Percentiles rank a stretch among this genome's conserved stretches.
These are phyloP conservation scores for Lanmaoa pseudosensibilis DNA, from an alignment of 768 basidiomycete genomes.

Conservation along the genomic window DNA sequence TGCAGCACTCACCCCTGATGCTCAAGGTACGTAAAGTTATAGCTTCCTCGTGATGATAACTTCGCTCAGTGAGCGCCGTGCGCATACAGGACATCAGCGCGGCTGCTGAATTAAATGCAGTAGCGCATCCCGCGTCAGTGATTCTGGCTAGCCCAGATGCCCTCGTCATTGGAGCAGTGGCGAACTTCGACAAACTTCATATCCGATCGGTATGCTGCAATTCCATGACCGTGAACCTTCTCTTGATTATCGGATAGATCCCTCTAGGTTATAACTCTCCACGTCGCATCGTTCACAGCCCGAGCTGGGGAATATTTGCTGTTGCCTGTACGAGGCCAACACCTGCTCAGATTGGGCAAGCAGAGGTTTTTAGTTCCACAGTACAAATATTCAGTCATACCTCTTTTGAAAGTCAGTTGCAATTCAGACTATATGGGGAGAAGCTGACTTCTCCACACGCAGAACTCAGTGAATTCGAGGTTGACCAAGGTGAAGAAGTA, in stretches of 20 bases:
- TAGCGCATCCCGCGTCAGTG: slow-evolving; percentile 51
- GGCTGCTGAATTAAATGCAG: slow-evolving; percentile 49
- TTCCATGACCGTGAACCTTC: neutral
- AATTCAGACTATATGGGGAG: neutral
- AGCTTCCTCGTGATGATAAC: neutral
- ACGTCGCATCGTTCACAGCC: slow-evolving; percentile 60
- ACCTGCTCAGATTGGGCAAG: slow-evolving; percentile 55
- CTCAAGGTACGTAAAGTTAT: slow-evolving; percentile 49
- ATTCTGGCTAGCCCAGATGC: slow-evolving; percentile 54
- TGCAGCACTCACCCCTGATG: slow-evolving; percentile 70
- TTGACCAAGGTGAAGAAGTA: slow-evolving; percentile 58
- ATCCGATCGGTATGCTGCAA: slow-evolving; percentile 62
- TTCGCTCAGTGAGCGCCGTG: slow-evolving; percentile 2
- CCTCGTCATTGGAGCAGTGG: slow-evolving; percentile 65
- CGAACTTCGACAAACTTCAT: slow-evolving; percentile 74
- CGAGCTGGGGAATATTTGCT: slow-evolving; percentile 55
- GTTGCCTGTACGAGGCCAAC: slow-evolving; percentile 59
- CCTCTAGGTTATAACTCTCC: slow-evolving; percentile 74
- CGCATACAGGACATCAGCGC: slow-evolving; percentile 51
- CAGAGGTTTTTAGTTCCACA: slow-evolving; percentile 47
- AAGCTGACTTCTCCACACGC: slow-evolving; percentile 2
- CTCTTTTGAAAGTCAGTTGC: slow-evolving; percentile 58
- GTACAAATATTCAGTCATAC: slow-evolving; percentile 68
- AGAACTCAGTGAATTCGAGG: slow-evolving; percentile 34
- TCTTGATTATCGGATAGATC: slow-evolving; percentile 44